A percentile compares a stretch with the other conserved stretches of the same genome.
These are phyloP conservation scores for Puccinia hordei DNA, from an alignment of 1,284 basidiomycete genomes.

Conservation along the genomic window DNA sequence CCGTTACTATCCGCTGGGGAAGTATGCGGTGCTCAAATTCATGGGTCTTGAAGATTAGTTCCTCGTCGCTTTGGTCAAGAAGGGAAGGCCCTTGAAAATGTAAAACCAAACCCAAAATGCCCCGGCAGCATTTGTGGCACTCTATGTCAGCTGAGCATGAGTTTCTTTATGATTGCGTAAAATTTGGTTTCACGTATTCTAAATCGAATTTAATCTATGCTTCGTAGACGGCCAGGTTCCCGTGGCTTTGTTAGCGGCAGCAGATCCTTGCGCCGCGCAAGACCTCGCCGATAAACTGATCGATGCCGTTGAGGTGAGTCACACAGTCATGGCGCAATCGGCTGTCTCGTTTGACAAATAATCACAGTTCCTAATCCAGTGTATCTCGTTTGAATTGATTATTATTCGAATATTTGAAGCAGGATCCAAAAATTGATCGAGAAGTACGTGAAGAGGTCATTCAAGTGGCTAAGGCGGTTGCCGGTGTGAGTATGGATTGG, in stretches of 20 bases:
- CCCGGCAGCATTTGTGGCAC: constrained; percentile 13
- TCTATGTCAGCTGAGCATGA: constrained; percentile 4
- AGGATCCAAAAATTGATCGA: neutral
- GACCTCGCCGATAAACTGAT: constrained; percentile 29
- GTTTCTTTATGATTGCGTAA: neutral
- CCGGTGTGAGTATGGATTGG: constrained; percentile 7
- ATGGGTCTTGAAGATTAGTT: neutral
- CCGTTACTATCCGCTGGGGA: neutral
- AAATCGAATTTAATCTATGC: neutral
- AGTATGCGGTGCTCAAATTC: neutral
- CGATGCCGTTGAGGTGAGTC: constrained; percentile 6
- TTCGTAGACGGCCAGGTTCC: constrained; percentile 5
- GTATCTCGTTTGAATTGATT: neutral
- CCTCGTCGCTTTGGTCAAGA: constrained; percentile 20
- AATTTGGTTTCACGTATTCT: neutral
- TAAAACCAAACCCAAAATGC: neutral
- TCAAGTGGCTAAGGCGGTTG: neutral
- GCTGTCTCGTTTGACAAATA: too few relatives aligned
- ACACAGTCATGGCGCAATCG: too few relatives aligned
- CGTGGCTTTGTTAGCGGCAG: neutral
- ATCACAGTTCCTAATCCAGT: too few relatives aligned
- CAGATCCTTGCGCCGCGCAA: constrained; percentile 28
- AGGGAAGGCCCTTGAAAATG: neutral
- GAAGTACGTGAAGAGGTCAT: neutral
- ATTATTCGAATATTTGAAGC: too few relatives aligned